Base-by-base conservation (phyloP, 306 rosid genomes). In the Trifolium pratense region DNA sequence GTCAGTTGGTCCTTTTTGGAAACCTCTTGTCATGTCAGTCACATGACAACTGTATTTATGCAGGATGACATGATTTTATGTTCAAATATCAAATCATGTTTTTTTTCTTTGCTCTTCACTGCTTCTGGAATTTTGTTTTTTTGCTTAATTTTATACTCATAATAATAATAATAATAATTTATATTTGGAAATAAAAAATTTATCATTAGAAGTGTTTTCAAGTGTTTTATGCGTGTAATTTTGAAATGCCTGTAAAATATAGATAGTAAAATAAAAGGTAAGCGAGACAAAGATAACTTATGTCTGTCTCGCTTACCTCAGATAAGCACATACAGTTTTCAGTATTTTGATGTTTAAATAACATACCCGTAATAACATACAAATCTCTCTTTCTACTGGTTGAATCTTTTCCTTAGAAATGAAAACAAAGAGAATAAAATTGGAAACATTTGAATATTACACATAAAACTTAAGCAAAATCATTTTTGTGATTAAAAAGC, bases 401-500 rank as follows among this genome's bases (percentile, higher is more conserved):
- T 53, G 60, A 51, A 51, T 17, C 9, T 51, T 23, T 18, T 8
- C 1, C 13, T 51, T 17, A 20, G 12, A 17, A 17, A 51, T 51
- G 58, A 20, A 9, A 20, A 21, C 16, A 56, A 55, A 21, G 61
- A 55, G n/a, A n/a, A 9, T 21, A 21, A 13, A 56, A 21, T 56
- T 26, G 14, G 9, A 15, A 8, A n/a, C 26, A 52, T 52, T 18
- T 52, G 29, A 59, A 59, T 20, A 59, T 29, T 29, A 26, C 40
- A 59, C 3, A 15, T 29, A 29, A 29, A 34, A 34, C 61, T 15
- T 15, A 3, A 29, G 2, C 65, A 59, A 59, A 59, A 59, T 59
- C 65, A 59, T 14, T 59, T 58, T 58, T 14, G 8, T 32, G 25
- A 61, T 32, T 61, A 21, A 32, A 48, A 66, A 65, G 42, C 32